phyloP scores from a whole-genome alignment of 768 basidiomycete species.

The Hygrocybe coccinea region DNA sequence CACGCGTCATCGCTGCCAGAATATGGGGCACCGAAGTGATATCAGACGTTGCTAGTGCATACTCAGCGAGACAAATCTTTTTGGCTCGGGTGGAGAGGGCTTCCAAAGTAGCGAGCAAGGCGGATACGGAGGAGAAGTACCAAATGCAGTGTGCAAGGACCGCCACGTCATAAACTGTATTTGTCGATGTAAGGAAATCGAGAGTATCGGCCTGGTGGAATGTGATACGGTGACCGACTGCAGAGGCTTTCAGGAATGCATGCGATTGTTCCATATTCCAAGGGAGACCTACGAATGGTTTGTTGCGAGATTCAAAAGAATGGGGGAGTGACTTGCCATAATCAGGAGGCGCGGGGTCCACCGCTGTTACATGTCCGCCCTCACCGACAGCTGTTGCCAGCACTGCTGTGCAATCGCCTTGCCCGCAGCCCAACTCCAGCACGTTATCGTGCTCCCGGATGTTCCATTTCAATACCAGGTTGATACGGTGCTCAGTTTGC shows the following conservation, averaged over 20 bases:
- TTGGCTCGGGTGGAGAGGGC: constrained; percentile 23
- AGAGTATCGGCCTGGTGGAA: constrained; percentile 31
- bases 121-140: constrained; percentile 36
- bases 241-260: constrained; percentile 23
- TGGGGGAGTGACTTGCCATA: constrained; percentile 26
- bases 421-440: constrained; percentile 40
- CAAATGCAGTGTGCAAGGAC: constrained; percentile 35
- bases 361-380: constrained; percentile 33
- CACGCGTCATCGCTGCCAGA: constrained; percentile 34
- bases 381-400: constrained; percentile 34
- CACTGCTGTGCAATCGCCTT: constrained; percentile 38
- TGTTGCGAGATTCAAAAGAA: neutral
- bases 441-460: constrained; percentile 27
- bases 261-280: constrained; percentile 37
- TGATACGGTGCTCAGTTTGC: constrained; percentile 29
- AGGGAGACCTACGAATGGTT: constrained; percentile 26
- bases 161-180: constrained; percentile 27
- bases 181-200: constrained; percentile 20
- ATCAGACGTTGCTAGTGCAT: constrained; percentile 22
- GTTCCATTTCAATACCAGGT: constrained; percentile 27
- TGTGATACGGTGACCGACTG: constrained; percentile 32
- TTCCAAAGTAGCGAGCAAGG: constrained; percentile 25
- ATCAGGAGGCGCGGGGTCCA: constrained; percentile 35
- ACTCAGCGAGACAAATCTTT: constrained; percentile 33
- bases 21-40: constrained; percentile 28